These are phyloP conservation scores for Pyracantha coccinea DNA, from an alignment of 331 rosid genomes.

Conservation along the genomic window DNA sequence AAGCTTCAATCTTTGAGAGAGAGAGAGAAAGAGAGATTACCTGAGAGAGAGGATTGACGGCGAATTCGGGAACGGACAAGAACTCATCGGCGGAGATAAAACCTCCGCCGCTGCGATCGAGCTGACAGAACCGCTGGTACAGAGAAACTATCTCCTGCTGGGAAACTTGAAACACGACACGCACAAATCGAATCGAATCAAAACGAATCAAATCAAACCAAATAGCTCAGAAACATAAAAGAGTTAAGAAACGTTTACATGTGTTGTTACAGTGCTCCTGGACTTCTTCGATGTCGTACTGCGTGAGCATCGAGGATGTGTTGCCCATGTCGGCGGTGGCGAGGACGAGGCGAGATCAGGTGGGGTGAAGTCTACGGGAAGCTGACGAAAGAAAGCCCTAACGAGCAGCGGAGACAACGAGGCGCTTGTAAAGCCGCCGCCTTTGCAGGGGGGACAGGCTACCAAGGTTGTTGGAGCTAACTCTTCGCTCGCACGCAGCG, in stretches of 20 bases:
- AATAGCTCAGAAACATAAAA: neutral
- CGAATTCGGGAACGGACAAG: constrained; percentile 71
- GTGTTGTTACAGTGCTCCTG: constrained; percentile 53
- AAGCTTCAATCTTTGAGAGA: neutral
- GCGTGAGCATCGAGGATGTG: constrained; percentile 80
- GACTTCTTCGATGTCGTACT: constrained; percentile 87
- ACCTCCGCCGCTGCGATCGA: constrained; percentile 74
- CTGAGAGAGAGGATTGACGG: constrained; percentile 79
- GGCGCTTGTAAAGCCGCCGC: neutral
- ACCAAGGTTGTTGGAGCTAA: neutral
- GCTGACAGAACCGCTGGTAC: constrained; percentile 67
- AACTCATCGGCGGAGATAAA: constrained; percentile 71
- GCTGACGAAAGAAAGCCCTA: neutral
- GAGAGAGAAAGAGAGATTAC: constrained; percentile 11
- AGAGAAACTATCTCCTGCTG: constrained; percentile 82
- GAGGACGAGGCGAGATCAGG: neutral
- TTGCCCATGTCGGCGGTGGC: constrained; percentile 45
- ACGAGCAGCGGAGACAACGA: neutral
- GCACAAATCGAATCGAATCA: neutral
- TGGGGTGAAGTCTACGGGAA: neutral
- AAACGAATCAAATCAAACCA: neutral
- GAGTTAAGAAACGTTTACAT: constrained; percentile 17
- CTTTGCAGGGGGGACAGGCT: neutral
- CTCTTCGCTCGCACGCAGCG: neutral
- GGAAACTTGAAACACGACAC: constrained; percentile 26